These are phyloP conservation scores for Amanita pseudoporphyria DNA, from an alignment of 768 basidiomycete species.

Conservation along the genomic window DNA sequence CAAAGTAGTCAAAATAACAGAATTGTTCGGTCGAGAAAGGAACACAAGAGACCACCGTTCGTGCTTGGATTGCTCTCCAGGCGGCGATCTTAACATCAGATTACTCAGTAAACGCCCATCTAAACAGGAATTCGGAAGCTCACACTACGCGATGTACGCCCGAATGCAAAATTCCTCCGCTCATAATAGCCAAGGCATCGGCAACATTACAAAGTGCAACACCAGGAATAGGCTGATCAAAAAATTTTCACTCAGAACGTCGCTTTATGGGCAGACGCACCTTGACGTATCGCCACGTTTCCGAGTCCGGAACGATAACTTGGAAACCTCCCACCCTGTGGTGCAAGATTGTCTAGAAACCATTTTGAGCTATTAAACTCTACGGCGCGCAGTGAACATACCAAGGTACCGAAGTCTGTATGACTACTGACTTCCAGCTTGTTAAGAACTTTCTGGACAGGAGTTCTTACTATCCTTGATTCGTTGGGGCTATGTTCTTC, in stretches of 20 bases:
- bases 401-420: slow-evolving; percentile 66
- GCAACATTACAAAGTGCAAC: slow-evolving; percentile 56
- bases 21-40: slow-evolving; percentile 47
- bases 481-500: slow-evolving; percentile 49
- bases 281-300: slow-evolving; percentile 61
- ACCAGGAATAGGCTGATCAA: slow-evolving; percentile 36
- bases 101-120: background rate
- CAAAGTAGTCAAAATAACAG: slow-evolving; percentile 34
- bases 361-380: slow-evolving; percentile 20
- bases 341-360: slow-evolving; percentile 53
- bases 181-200: slow-evolving; percentile 52
- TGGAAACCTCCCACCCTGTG: slow-evolving; percentile 65
- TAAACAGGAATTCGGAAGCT: slow-evolving; percentile 1
- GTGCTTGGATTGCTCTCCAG: slow-evolving; percentile 31
- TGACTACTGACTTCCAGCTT: slow-evolving; percentile 51
- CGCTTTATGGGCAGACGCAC: slow-evolving; percentile 22
- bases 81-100: slow-evolving; percentile 16
- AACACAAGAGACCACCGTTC: slow-evolving; percentile 57
- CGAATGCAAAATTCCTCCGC: slow-evolving; percentile 54
- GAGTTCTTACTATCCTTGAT: slow-evolving; percentile 41
- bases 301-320: slow-evolving; percentile 50
- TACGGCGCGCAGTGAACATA: slow-evolving; percentile 20
- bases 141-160: slow-evolving; percentile 57
- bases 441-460: slow-evolving; percentile 26
- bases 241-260: background rate